Percentiles rank a stretch among this genome's conserved stretches.
Conservation (phyloP, 1,284 basidiomycete genomes). For the Chondrostereum purpureum region DNA sequence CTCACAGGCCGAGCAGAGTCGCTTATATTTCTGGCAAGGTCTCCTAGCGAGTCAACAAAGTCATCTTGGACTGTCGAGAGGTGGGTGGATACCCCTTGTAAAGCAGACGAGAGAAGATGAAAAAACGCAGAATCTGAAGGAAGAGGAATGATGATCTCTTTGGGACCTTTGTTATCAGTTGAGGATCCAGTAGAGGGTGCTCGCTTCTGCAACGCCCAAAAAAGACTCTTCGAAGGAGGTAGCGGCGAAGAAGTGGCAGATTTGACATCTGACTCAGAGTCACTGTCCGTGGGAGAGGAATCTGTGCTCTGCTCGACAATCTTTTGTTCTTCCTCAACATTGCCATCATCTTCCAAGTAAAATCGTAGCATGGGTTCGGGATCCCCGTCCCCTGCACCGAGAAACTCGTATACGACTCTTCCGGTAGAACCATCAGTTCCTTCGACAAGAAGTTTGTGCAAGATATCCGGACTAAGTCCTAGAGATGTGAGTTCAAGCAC, state of each 20-base stretch:
- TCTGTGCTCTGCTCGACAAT: conserved; percentile 8
- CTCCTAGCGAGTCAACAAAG: conserved; percentile 58
- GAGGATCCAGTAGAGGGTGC: neutral
- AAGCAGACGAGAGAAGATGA: conserved; percentile 65
- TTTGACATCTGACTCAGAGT: neutral
- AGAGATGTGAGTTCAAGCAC: conserved; percentile 76
- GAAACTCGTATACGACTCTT: conserved; percentile 51
- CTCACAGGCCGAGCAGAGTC: conserved; percentile 55
- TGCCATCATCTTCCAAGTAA: conserved; percentile 24
- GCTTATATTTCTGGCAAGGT: conserved; percentile 58
- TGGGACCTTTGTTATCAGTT: conserved; percentile 14
- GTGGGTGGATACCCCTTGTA: conserved; percentile 65
- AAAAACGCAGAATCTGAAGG: conserved; percentile 82
- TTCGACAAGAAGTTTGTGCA: conserved; percentile 38
- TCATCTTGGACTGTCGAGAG: conserved; percentile 55
- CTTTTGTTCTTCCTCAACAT: conserved; percentile 2
- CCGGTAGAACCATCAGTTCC: neutral
- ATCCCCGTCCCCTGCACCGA: conserved; percentile 29
- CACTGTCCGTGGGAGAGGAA: neutral
- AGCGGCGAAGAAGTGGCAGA: neutral
- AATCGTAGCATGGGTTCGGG: conserved; percentile 54
- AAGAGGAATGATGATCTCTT: conserved; percentile 77
- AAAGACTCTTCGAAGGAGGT: neutral
- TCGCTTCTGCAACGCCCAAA: conserved; percentile 6
- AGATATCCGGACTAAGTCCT: conserved; percentile 60